A percentile compares a stretch with the other conserved stretches of the same genome.
Evolutionary conservation across 2,329 filamentous ascomycete species (phyloP).

Genomic region (Metarhizium rileyi): DNA sequence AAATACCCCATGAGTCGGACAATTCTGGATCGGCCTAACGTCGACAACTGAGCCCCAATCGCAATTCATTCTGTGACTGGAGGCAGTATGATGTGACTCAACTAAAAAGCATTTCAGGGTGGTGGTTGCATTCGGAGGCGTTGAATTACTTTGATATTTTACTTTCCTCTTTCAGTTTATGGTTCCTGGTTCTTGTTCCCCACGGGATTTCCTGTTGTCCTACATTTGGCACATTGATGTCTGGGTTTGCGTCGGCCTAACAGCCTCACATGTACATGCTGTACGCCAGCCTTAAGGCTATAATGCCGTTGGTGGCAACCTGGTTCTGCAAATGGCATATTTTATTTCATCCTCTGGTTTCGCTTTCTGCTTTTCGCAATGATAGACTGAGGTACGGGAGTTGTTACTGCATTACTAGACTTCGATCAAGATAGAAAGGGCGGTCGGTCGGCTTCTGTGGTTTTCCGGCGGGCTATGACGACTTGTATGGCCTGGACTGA

Average conservation of each 20-base stretch:
- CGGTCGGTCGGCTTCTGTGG: slow-evolving; percentile 18
- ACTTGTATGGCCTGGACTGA: slow-evolving; percentile 25
- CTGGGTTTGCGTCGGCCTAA: slow-evolving; percentile 2
- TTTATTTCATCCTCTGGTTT: slow-evolving; percentile 2
- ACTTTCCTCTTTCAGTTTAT: slow-evolving; percentile 8
- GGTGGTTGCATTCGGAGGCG: slow-evolving; percentile 30
- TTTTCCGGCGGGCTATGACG: slow-evolving; percentile 20
- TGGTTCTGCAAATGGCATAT: slow-evolving; percentile 22
- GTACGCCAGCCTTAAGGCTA: slow-evolving; percentile 1
- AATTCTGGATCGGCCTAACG: slow-evolving; percentile 5
- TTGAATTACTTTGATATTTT: slow-evolving; percentile 19
- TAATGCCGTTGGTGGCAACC: slow-evolving; percentile 10
- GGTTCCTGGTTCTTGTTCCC: not conserved
- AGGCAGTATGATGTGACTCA: slow-evolving; percentile 4
- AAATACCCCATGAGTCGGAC: slow-evolving; percentile 2
- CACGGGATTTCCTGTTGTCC: slow-evolving; percentile 3
- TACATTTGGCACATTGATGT: not conserved
- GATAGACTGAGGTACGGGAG: slow-evolving; percentile 27
- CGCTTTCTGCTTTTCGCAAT: slow-evolving; percentile 4
- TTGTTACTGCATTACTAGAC: slow-evolving; percentile 29
- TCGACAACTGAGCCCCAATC: not conserved
- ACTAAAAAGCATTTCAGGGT: slow-evolving; percentile 17
- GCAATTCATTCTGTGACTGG: not conserved
- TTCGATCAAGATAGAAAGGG: slow-evolving; percentile 29
- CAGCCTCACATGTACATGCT: slow-evolving; percentile 1